A percentile compares a stretch with the other conserved stretches of the same genome.
phyloP scores from a whole-genome alignment of 202 grass and related monocot species.

The Brachypodium distachyon region DNA sequence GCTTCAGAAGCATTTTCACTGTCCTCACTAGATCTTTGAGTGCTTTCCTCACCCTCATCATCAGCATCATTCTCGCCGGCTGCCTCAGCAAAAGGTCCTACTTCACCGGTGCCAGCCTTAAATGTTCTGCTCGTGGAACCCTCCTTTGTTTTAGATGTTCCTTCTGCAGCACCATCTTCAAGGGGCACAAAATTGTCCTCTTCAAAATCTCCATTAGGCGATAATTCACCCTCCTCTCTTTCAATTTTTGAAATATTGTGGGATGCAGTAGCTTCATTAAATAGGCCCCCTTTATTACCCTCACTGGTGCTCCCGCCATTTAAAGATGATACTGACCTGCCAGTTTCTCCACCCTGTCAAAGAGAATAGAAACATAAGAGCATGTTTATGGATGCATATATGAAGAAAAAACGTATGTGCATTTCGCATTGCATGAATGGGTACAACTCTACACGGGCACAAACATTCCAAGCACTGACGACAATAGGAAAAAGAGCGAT shows the following conservation, averaged over 20 bases:
- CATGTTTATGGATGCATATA: not conserved
- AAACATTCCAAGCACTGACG: slow-evolving; percentile 10
- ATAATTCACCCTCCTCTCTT: slow-evolving; percentile 95
- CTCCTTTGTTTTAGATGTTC: slow-evolving; percentile 41
- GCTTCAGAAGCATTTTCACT: slow-evolving; percentile 82
- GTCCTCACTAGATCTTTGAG: slow-evolving; percentile 78
- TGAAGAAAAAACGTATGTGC: not conserved
- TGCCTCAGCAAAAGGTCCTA: slow-evolving; percentile 38
- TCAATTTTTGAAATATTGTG: slow-evolving; percentile 58
- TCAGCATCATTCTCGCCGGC: slow-evolving; percentile 83
- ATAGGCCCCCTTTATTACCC: slow-evolving; percentile 33
- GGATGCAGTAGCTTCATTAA: slow-evolving; percentile 31
- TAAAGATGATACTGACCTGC: slow-evolving; percentile 28
- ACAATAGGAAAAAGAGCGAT: not conserved
- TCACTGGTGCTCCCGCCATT: slow-evolving; percentile 35
- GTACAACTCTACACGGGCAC: not conserved
- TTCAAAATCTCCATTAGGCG: slow-evolving; percentile 89
- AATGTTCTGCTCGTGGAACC: slow-evolving; percentile 40
- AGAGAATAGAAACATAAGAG: slow-evolving; percentile 13
- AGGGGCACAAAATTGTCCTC: slow-evolving; percentile 78
- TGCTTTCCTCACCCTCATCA: slow-evolving; percentile 78
- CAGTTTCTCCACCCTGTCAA: slow-evolving; percentile 35
- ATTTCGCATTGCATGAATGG: not conserved
- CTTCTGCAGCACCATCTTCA: slow-evolving; percentile 32
- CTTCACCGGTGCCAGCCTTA: slow-evolving; percentile 41